A percentile compares a stretch with the other conserved stretches of the same genome.
Conservation (phyloP, 495 filamentous ascomycete genomes). For the Trichoderma virens region DNA sequence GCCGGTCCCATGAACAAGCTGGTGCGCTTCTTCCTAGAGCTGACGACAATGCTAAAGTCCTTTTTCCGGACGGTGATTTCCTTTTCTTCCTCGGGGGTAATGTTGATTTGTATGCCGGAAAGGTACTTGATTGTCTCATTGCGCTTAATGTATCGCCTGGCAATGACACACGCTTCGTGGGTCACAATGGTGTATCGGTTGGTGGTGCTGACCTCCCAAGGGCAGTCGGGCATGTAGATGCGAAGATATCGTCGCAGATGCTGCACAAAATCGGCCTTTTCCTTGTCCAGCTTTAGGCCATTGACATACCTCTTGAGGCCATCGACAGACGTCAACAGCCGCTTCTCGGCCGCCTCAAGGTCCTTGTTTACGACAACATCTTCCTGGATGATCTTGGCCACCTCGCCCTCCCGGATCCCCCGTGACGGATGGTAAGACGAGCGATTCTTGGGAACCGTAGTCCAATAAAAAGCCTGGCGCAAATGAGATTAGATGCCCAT, state of each 20-base stretch:
- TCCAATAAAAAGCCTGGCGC: conserved; percentile 84
- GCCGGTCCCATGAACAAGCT: conserved; percentile 91
- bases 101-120: conserved; percentile 76
- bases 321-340: conserved; percentile 56
- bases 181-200: conserved; percentile 91
- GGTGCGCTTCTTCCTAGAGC: conserved; percentile 77
- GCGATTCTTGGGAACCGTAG: conserved; percentile 88
- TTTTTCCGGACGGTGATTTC: conserved; percentile 67
- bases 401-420: conserved; percentile 71
- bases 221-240: conserved; percentile 86
- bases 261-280: conserved; percentile 78
- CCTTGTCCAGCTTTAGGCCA: conserved; percentile 60
- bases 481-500: conserved; percentile 8
- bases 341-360: conserved; percentile 55
- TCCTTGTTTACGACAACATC: conserved; percentile 71
- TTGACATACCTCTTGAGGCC: conserved; percentile 66
- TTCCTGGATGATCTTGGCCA: conserved; percentile 69
- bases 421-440: conserved; percentile 77
- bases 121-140: conserved; percentile 88
- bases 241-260: conserved; percentile 88
- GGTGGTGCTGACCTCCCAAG: conserved; percentile 88
- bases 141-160: conserved; percentile 64
- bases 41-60: conserved; percentile 95
- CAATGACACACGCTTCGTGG: conserved; percentile 82
- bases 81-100: conserved; percentile 83